Conservation (phyloP, 2,329 filamentous ascomycete genomes). For the Arachnopeziza araneosa region DNA sequence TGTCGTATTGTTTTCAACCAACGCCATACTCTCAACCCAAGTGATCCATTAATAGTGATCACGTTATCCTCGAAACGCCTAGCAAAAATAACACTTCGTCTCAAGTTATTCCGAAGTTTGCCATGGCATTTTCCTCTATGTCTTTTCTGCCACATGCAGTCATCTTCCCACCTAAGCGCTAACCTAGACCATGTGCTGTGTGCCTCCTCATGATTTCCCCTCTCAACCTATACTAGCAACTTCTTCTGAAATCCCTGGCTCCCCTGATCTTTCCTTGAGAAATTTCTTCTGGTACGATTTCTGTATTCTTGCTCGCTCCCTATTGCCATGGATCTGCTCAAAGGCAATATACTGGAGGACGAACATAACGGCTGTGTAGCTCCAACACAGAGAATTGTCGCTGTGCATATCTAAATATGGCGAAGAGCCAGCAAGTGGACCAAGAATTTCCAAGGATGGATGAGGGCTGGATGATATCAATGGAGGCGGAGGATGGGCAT, state of each 20-base stretch:
- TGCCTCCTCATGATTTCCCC: neutral
- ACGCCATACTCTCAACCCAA: no score
- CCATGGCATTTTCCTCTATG: neutral
- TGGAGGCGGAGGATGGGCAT: conserved; percentile 28
- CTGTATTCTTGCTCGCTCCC: neutral
- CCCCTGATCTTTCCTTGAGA: neutral
- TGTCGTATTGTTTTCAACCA: no score
- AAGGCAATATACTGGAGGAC: conserved; percentile 25
- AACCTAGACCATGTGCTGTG: neutral
- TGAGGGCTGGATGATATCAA: conserved; percentile 26
- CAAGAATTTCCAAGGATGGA: conserved; percentile 25
- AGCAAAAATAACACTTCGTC: neutral
- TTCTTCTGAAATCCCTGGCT: neutral
- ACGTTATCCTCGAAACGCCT: neutral
- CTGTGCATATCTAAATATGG: conserved; percentile 34
- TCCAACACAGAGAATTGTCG: conserved; percentile 34
- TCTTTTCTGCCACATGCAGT: neutral
- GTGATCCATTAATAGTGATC: no score
- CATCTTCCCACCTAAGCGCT: neutral
- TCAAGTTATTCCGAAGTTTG: neutral
- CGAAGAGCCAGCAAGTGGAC: conserved; percentile 26
- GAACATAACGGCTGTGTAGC: conserved; percentile 35
- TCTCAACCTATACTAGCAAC: neutral
- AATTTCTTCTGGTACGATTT: neutral
- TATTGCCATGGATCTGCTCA: neutral